Evolutionary conservation across 345 rosid genomes (phyloP).

Genomic region (Rhodomyrtus tomentosa): DNA sequence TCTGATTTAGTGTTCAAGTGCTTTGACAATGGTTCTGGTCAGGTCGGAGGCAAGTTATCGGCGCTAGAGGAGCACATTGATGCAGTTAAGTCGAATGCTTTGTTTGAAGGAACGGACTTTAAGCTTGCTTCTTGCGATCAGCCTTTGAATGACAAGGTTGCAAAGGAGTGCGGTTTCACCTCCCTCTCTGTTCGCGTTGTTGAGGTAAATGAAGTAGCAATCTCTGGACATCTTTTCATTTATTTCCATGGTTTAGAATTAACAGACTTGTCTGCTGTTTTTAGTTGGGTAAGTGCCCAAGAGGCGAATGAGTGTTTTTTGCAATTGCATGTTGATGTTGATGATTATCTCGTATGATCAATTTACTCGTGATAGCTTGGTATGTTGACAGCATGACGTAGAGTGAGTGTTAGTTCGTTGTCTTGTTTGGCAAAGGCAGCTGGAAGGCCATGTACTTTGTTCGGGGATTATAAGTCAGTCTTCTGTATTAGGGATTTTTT

Average conservation of each 20-base stretch:
- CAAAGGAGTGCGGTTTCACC: conserved; percentile 80
- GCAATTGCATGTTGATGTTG: neutral
- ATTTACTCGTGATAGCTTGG: neutral
- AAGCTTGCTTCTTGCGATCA: conserved; percentile 69
- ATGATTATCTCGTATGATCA: neutral
- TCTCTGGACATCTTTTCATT: neutral
- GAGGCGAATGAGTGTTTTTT: neutral
- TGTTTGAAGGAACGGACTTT: conserved; percentile 84
- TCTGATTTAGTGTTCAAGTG: neutral
- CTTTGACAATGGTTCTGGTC: neutral
- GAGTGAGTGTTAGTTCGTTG: neutral
- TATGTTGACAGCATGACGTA: neutral
- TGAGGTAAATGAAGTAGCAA: conserved; percentile 5
- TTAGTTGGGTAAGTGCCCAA: neutral
- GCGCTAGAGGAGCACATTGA: conserved; percentile 59
- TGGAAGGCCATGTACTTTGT: neutral
- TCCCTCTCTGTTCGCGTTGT: conserved; percentile 80
- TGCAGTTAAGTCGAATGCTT: conserved; percentile 29
- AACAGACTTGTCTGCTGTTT: neutral
- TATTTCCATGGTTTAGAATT: neutral
- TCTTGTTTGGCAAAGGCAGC: neutral
- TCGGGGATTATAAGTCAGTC: neutral
- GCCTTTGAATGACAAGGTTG: conserved; percentile 62
- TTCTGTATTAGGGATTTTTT: neutral
- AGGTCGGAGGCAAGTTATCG: conserved; percentile 72